Conservation (phyloP, 257 asterid species). For the Rubia yunnanensis region DNA sequence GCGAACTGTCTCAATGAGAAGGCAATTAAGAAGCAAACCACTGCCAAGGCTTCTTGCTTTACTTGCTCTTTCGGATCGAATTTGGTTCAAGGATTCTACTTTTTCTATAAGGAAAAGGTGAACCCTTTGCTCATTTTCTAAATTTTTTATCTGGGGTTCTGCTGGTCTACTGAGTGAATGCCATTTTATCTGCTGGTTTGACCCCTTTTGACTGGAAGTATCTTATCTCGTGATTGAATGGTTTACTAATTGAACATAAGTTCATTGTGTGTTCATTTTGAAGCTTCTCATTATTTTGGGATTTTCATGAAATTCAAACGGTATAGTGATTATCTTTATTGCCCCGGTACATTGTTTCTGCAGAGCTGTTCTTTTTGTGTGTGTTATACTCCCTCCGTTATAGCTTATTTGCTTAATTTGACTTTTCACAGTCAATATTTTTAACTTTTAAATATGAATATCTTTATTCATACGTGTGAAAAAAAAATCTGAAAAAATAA, state of each 20-base stretch:
- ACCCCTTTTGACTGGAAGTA: no score
- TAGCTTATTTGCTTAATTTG: no score
- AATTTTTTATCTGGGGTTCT: neutral
- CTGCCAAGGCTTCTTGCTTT: conserved; percentile 32
- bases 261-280: no score
- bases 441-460: no score
- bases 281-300: neutral
- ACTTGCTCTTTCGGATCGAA: conserved; percentile 39
- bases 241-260: no score
- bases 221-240: no score
- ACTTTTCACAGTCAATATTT: no score
- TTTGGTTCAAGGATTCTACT: conserved; percentile 42
- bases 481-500: no score
- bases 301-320: neutral
- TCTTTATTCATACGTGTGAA: no score
- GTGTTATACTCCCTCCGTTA: no score
- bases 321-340: neutral
- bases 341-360: neutral
- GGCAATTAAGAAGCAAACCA: conserved; percentile 43
- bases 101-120: conserved; percentile 36
- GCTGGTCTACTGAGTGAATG: no score
- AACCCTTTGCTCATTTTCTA: neutral
- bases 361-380: neutral
- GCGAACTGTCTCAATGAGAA: conserved; percentile 40
- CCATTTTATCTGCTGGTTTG: no score